Evolutionary conservation across 805 yeast species (phyloP).

Genomic region (Sugiyamaella americana): DNA sequence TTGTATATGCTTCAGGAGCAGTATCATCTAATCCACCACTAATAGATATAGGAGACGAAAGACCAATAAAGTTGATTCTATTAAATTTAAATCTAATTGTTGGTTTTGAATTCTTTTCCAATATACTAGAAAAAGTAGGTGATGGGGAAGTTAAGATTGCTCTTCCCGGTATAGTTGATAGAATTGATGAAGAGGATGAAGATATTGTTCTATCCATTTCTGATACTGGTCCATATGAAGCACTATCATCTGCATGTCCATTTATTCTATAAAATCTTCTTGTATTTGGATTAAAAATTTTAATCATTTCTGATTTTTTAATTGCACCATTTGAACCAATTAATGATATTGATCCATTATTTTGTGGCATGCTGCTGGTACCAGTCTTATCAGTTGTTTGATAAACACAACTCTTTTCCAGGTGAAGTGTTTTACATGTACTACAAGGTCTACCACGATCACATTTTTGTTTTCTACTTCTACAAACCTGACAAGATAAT

Average conservation of each 20-base stretch:
- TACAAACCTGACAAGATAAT: conserved; percentile 19
- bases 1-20: conserved; percentile 9
- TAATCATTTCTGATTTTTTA: background rate
- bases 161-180: background rate
- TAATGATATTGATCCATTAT: background rate
- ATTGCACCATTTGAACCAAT: background rate
- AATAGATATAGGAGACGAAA: conserved; percentile 6
- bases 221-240: background rate
- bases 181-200: background rate
- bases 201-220: background rate
- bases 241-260: background rate
- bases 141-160: conserved; percentile 1
- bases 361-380: conserved; percentile 1
- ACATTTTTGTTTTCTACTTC: conserved; percentile 21
- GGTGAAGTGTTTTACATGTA: conserved; percentile 16
- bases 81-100: conserved; percentile 7
- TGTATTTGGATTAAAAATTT: background rate
- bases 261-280: background rate
- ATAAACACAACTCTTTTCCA: conserved; percentile 10
- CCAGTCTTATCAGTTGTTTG: conserved; percentile 1
- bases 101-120: conserved; percentile 3
- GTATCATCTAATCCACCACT: conserved; percentile 8
- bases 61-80: conserved; percentile 12
- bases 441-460: conserved; percentile 21
- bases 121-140: background rate